Evolutionary conservation across 75 land plant genomes (phyloP).

Genomic region (Pinus tabuliformis): DNA sequence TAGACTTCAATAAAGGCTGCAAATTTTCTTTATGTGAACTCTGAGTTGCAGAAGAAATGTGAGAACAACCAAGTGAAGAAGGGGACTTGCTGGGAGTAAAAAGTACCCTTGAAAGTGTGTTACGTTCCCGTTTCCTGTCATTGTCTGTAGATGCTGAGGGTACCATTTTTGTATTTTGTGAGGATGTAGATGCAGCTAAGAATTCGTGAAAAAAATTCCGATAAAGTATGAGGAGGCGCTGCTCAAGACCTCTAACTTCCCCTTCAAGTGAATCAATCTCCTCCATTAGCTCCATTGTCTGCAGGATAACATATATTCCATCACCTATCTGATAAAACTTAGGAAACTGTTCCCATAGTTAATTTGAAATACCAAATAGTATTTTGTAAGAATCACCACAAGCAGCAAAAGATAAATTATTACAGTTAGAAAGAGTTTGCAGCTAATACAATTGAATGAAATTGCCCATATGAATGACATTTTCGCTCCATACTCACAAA

Average conservation of each 20-base stretch:
- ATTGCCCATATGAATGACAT: not conserved
- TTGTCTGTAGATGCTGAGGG: not conserved
- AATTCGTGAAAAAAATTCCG: constrained; percentile 3
- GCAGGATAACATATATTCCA: constrained; percentile 5
- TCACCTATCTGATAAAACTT: not conserved
- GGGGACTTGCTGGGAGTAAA: constrained; percentile 12
- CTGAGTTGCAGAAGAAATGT: constrained; percentile 30
- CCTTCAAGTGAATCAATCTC: constrained; percentile 11
- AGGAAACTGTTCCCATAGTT: not conserved
- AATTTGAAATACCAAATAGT: not conserved
- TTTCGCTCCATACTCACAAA: not conserved
- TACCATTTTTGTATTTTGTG: constrained; percentile 1
- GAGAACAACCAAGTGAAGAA: constrained; percentile 28
- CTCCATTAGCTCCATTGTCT: constrained; percentile 5
- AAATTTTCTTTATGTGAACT: constrained; percentile 24
- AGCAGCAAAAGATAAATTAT: not conserved
- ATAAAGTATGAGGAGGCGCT: constrained; percentile 8
- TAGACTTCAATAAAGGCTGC: constrained; percentile 19
- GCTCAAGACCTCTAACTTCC: constrained; percentile 12
- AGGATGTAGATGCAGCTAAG: not conserved
- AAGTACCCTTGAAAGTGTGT: constrained; percentile 2
- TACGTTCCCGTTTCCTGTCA: not conserved
- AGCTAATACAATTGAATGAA: not conserved
- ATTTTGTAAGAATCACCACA: not conserved
- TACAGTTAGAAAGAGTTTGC: not conserved